phyloP scores from a whole-genome alignment of 257 asterid species.

The Penstemon newberryi region DNA sequence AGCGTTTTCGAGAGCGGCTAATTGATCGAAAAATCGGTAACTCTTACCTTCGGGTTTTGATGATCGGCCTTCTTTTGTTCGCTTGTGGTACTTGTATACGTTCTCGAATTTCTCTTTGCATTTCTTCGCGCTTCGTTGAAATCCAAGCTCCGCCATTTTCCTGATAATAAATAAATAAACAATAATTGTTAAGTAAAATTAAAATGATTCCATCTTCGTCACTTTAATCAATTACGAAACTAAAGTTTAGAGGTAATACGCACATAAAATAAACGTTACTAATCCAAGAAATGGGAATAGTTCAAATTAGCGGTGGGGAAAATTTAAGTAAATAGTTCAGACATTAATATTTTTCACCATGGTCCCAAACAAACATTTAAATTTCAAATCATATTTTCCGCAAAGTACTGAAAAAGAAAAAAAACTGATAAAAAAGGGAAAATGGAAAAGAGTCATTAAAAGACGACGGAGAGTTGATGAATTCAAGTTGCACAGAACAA shows the following conservation, averaged over 20 bases:
- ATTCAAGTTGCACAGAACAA: constrained; percentile 21
- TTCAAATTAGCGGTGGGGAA: constrained; percentile 17
- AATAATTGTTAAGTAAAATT: neutral
- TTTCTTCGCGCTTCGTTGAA: constrained; percentile 71
- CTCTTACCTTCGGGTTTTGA: constrained; percentile 79
- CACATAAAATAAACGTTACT: constrained; percentile 45
- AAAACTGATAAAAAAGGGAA: neutral
- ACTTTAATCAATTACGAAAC: constrained; percentile 15
- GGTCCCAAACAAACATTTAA: constrained; percentile 20
- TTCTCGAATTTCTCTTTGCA: constrained; percentile 96
- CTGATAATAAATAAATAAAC: constrained; percentile 36
- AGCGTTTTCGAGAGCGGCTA: constrained; percentile 66
- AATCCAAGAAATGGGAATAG: constrained; percentile 23
- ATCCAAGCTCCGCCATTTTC: constrained; percentile 96
- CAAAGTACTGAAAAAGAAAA: neutral
- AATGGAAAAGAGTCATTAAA: neutral
- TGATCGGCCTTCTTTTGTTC: constrained; percentile 90
- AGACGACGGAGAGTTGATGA: constrained; percentile 6
- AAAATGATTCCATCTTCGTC: constrained; percentile 9
- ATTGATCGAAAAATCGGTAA: constrained; percentile 84
- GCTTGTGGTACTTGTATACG: constrained; percentile 82
- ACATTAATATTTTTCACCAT: constrained; percentile 32
- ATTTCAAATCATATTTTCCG: neutral
- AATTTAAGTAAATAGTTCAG: constrained; percentile 16
- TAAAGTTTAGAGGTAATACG: neutral